Base-by-base conservation (phyloP, 75 land plant species). In the Cupressus sempervirens region DNA sequence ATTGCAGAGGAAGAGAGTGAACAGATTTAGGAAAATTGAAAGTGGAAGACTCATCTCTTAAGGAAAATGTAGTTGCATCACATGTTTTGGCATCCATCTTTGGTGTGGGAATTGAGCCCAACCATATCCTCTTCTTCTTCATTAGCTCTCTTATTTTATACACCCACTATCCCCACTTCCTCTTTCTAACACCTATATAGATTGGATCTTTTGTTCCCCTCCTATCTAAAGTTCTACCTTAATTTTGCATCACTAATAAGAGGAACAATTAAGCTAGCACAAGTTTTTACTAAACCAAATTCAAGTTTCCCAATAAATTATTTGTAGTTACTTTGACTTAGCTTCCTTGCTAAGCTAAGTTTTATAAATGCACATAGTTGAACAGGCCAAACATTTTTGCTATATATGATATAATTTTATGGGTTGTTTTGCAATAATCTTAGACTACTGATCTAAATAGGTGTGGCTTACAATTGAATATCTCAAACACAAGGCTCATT, bases 161-260 rank as follows among this genome's bases (percentile, higher is more conserved):
- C 1, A 88, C 89, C 89, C 89, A 88, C 41, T 30, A 54, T 5
- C 89, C 89, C 88, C 89, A 86, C 23, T 68, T 56, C 38, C 89
- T 45, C 54, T 76, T 68, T 73, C 89, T 46, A 23, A 84, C 45
- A 43, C 45, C 45, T 5, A 43, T 43, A 43, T 43, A 43, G 6
- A 43, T 77, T 0, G 89, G 88, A 50, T 86, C 85, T 41, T 36
- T 38, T 80, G 30, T 79, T 79, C 81, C 46, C 16, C 32, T 43
- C 11, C 46, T 26, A 26, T 43, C 5, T 20, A 13, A 7, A 45
- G 14, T 26, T 43, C 0, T 0, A 62, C 81, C 2, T 79, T 8
- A 29, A 0, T 2, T n/a, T 45, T 32, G 4, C 15, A 72, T 62
- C n/a, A 62, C 6, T 26, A 62, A 62, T 62, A 26, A 1, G 9